Base-by-base conservation (phyloP, 2,329 filamentous ascomycete genomes). In the Aspergillus sp. region DNA sequence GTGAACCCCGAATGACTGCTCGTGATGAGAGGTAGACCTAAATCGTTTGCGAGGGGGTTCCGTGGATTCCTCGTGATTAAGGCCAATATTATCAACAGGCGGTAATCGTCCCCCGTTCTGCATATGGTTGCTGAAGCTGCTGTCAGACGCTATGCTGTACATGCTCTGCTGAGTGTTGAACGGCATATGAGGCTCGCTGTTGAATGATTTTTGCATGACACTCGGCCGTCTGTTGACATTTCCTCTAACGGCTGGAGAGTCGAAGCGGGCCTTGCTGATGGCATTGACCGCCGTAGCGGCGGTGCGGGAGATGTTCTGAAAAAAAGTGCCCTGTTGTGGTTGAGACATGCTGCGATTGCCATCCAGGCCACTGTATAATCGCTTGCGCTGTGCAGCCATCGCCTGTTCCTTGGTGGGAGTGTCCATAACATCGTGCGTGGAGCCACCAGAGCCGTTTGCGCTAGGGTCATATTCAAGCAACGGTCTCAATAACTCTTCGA, bases 341-440 rank as follows among this genome's bases (percentile, higher is more conserved):
- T 78, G 74, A 46, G 80, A 82, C 59, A 81, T 82, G 10, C 77
- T 72, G 44, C 89, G 80, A 43, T 78, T 82, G 17, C 17, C 9
- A 49, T 95, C 88, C 46, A 81, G 75, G 41, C 78, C 81, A 56
- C 86, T 95, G 71, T 96, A 97, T 70, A 96, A 82, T 55, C 91
- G 82, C 68, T 98, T 97, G 57, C 93, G 77, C 70, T 90, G 86
- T 4, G 91, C 91, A 9, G 93, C 93, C 90, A 97, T 95, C 51
- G 93, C 93, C 69, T 97, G 93, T 69, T 97, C 93, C 70, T 98
- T 98, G 33, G 93, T 98, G 0, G 93, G 93, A 0, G 93, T 97
- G 61, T 97, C 91, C 59, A 95, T 80, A 56, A 84, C 82, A 42
- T 86, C 87, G 42, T 83, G 81, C 48, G 85, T 84, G 4, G 85